Evolutionary conservation across 768 basidiomycete species (phyloP), one percentile per base, ranked within the genome.

Genomic region (Trametes coccinea): DNA sequence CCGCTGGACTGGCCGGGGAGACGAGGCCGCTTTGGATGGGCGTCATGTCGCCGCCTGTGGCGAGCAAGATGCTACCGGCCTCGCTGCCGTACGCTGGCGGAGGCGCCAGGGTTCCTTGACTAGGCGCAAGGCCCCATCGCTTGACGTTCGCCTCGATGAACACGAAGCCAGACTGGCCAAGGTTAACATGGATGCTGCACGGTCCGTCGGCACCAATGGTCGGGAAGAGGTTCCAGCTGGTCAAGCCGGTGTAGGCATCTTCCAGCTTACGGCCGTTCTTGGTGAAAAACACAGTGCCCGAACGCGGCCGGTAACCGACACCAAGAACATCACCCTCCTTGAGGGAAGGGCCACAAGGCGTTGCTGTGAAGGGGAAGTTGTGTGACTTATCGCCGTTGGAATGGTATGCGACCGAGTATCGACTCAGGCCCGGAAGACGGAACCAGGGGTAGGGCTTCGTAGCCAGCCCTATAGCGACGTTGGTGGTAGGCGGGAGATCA

Each of bases 61-160:
- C 95, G 2, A 99, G 81, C 8, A 99, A 79, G 60, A 99, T 98
- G 71, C 93, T 96, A 7, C 96, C 97, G 10, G 95, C 84, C 73
- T 99, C 97, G 68, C 92, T 94, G 16, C 97, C 97, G 74, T 98
- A 98, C 0, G 97, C 95, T 5, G 97, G 97, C 31, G 97, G 97
- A 14, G 97, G 97, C 1, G 96, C 96, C 9, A 98, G 82, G 0
- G 97, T 98, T 49, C 97, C 97, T 13, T 95, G 89, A 72, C 95
- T 97, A 7, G 97, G 97, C 37, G 97, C 97, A 34, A 98, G 76
- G 16, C 97, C 97, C 97, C 97, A 99, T 73, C 98, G 98, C 83
- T 99, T 99, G 64, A 99, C 97, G 71, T 99, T 98, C 37, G 97
- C 97, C 77, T 99, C 97, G 69, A 99, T 98, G 69, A 97, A 98